A percentile compares a stretch with the other conserved stretches of the same genome.
These are phyloP conservation scores for Leccinum pallidistipes DNA, from an alignment of 1,284 basidiomycete species.

Conservation along the genomic window DNA sequence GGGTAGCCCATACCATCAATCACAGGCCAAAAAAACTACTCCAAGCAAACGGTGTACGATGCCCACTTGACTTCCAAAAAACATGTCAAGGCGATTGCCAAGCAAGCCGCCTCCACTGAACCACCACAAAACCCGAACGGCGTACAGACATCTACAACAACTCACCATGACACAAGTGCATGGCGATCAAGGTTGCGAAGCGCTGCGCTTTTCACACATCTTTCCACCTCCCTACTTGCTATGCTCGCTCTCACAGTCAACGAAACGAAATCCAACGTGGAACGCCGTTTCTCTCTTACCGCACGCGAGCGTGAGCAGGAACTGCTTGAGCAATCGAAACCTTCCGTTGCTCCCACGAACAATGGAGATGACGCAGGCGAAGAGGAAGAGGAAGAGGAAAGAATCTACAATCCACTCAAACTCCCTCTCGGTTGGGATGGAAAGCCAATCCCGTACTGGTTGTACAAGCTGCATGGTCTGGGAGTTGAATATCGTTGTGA, in stretches of 20 bases:
- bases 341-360: conserved; percentile 56
- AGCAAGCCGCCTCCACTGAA: conserved; percentile 58
- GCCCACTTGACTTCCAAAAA: conserved; percentile 95
- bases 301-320: conserved; percentile 96
- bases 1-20: conserved; percentile 12
- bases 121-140: conserved; percentile 66
- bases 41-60: conserved; percentile 98
- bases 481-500: conserved; percentile 98
- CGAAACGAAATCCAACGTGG: conserved; percentile 95
- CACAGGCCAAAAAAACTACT: conserved; percentile 87
- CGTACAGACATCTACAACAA: conserved; percentile 32
- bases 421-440: conserved; percentile 98
- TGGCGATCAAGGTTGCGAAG: conserved; percentile 62
- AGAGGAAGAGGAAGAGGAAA: conserved; percentile 92
- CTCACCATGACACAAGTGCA: conserved; percentile 37
- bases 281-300: conserved; percentile 93
- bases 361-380: conserved; percentile 55
- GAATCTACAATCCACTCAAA: conserved; percentile 97
- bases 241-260: conserved; percentile 69
- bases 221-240: conserved; percentile 67
- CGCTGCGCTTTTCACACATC: conserved; percentile 73
- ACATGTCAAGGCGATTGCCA: conserved; percentile 86
- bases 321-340: conserved; percentile 78
- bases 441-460: conserved; percentile 98
- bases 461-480: conserved; percentile 97